Percentiles rank a stretch among this genome's conserved stretches.
Evolutionary conservation across 805 yeast genomes (phyloP).

Genomic region (Candida chilensis): DNA sequence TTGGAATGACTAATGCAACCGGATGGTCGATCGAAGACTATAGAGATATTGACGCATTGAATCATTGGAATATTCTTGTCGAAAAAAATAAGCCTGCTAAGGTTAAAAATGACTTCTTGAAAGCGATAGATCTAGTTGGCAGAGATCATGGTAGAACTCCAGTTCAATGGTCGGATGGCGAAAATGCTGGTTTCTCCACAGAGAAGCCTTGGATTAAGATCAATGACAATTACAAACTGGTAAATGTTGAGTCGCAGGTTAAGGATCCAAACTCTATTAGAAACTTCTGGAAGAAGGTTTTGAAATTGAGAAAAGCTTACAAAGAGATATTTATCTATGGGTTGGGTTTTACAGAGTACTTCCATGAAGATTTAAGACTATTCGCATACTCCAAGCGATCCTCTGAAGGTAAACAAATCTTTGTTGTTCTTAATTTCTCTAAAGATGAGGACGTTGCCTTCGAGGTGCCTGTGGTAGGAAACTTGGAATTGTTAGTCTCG

Average conservation of each 20-base stretch:
- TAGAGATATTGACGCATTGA: conserved; percentile 37
- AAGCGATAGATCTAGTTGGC: conserved; percentile 24
- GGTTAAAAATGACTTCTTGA: conserved; percentile 7
- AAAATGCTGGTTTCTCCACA: conserved; percentile 37
- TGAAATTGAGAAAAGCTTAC: conserved; percentile 31
- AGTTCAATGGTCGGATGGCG: conserved; percentile 40
- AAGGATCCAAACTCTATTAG: conserved; percentile 35
- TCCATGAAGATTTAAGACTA: conserved; percentile 27
- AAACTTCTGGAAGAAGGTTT: conserved; percentile 33
- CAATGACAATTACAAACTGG: conserved; percentile 37
- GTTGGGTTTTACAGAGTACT: conserved; percentile 31
- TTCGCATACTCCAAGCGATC: conserved; percentile 35
- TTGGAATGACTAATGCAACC: conserved; percentile 44
- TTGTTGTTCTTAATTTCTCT: conserved; percentile 34
- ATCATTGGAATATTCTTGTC: conserved; percentile 23
- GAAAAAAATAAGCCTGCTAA: not conserved
- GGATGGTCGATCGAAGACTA: conserved; percentile 41
- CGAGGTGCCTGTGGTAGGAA: conserved; percentile 15
- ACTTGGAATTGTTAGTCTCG: conserved; percentile 17
- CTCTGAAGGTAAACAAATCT: conserved; percentile 17
- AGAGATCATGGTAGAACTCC: conserved; percentile 51
- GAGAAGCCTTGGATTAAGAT: conserved; percentile 45
- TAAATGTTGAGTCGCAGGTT: conserved; percentile 38
- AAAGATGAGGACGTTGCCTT: conserved; percentile 18
- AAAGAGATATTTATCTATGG: conserved; percentile 35